Evolutionary conservation across 768 basidiomycete species (phyloP), one percentile per base, ranked within the genome.

Genomic region (Suillus decipiens): DNA sequence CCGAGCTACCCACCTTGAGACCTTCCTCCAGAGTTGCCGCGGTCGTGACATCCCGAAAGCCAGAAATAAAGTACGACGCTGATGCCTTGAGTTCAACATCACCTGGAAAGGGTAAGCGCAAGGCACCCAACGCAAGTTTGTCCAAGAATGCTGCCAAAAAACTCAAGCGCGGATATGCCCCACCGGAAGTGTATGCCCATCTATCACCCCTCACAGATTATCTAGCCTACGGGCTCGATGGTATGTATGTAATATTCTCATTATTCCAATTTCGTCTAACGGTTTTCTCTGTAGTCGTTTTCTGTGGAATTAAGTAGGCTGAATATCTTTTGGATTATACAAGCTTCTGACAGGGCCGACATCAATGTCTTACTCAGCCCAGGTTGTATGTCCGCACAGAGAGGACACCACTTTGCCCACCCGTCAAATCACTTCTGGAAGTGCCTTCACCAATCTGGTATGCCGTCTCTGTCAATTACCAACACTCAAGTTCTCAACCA

Each of bases 361-460:
- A 24, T 22, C 12, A 12, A 47, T 24, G 59, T 36, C 31, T n/a
- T 59, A 8, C 15, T 0, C 51, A 92, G 89, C 69, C 89, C 89
- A 2, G 92, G 91, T 1, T 74, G 82, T 65, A 82, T 78, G 71
- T 93, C 92, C 0, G 87, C 89, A 0, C 79, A 80, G 62, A 78
- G 80, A 3, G 93, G 93, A 0, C 89, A 92, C 72, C 92, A 95
- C 71, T 95, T 87, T 67, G 89, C 87, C 1, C 85, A 89, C 69
- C 87, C 87, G 0, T 87, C 87, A 2, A 95, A 95, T 69, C 91
- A 93, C 66, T 94, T 94, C 73, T 94, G 90, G 89, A 78, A 75
- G 50, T 90, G 89, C 63, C 78, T 95, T 0, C 79, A 89, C 67
- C 78, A 79, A 48, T 87, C 90, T 51, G 88, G 92, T 86, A 66